Evolutionary conservation across 805 yeast genomes (phyloP).

Genomic region (Ogataea degrootiae): DNA sequence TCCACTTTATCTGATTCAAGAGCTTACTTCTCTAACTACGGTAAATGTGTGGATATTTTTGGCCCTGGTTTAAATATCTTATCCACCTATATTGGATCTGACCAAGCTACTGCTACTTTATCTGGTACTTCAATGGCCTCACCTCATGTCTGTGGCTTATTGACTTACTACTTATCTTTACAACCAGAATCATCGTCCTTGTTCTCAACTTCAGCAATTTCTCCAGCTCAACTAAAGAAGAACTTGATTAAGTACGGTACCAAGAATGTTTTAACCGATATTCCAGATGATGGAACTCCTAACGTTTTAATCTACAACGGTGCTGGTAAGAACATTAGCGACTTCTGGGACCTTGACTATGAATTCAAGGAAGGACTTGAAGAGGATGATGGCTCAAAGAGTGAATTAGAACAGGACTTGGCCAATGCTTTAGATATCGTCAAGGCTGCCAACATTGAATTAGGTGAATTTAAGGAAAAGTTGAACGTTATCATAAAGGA

Average conservation of each 20-base stretch:
- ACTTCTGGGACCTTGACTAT: constrained; percentile 47
- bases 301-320: constrained; percentile 76
- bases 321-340: constrained; percentile 67
- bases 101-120: constrained; percentile 70
- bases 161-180: constrained; percentile 82
- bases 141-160: constrained; percentile 91
- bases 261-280: constrained; percentile 50
- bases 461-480: not conserved
- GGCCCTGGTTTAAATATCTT: constrained; percentile 93
- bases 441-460: constrained; percentile 17
- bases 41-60: constrained; percentile 91
- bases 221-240: constrained; percentile 74
- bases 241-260: constrained; percentile 68
- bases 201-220: constrained; percentile 52
- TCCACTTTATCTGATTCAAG: constrained; percentile 82
- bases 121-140: constrained; percentile 99
- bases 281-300: constrained; percentile 67
- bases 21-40: constrained; percentile 94
- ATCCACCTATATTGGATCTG: constrained; percentile 79
- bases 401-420: constrained; percentile 12
- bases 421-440: constrained; percentile 19
- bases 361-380: constrained; percentile 3
- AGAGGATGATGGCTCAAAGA: too few relatives aligned
- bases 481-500: too few relatives aligned
- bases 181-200: constrained; percentile 71